Evolutionary conservation across 2,329 filamentous ascomycete genomes (phyloP), one percentile per base, ranked within the genome.

Genomic region (Fusarium austroafricanum): DNA sequence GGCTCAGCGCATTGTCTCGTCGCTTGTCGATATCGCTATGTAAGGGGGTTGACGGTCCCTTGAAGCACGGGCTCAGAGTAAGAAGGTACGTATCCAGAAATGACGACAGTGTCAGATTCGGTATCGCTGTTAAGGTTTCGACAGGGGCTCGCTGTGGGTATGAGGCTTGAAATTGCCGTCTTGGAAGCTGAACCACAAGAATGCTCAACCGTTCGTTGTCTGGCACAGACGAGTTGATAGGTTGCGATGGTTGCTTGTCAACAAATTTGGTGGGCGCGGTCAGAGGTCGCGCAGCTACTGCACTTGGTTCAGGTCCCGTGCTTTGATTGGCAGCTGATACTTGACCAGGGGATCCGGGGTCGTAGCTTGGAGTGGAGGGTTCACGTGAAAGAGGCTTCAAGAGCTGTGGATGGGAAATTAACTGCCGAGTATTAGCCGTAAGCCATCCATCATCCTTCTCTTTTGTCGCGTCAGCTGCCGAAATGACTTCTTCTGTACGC

Each of bases 251-350:
- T 71, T 72, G 69, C 63, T 70, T 73, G 72, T 74, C 72, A 73
- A 74, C 72, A 74, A 74, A 74, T 73, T 71, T 73, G 64, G 60
- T 68, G 67, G 61, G 73, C 70, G 68, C 70, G 57, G 46, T 68
- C 51, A 35, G 68, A 69, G 57, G 46, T 68, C 43, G 43, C 62
- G 61, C 55, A 31, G 44, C 37, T 20, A 63, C 67, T 65, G 59
- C 66, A 60, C 55, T 70, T 63, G 63, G 50, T 63, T 67, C 61
- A 64, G 49, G 67, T 66, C 69, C 61, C 57, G 66, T 65, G 72
- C 69, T 51, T 74, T 74, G 72, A 74, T 74, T 74, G 72, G 70
- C 71, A 72, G 71, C 61, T 66, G 61, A 73, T 68, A 54, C 68
- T 66, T 61, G 56, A 56, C 59, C 60, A 73, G 68, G 71, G 63